Percentiles rank a stretch among this genome's conserved stretches.
Evolutionary conservation across 2,329 filamentous ascomycete genomes (phyloP).

Genomic region (Colletotrichum ledebouriae): DNA sequence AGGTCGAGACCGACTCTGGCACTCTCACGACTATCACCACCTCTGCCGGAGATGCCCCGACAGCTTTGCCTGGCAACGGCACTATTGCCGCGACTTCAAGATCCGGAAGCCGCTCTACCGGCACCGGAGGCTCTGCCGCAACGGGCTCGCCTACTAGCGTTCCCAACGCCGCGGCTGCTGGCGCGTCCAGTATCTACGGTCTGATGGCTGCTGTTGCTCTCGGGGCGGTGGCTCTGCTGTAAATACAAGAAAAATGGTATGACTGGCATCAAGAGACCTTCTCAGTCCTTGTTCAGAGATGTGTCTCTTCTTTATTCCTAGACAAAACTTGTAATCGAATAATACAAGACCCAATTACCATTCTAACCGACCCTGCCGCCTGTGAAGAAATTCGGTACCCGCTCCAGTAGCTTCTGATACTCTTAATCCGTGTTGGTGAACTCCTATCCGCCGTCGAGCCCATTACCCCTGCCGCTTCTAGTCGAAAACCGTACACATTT

Average conservation of each 20-base stretch:
- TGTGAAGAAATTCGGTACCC: conserved; percentile 44
- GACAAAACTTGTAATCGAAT: conserved; percentile 6
- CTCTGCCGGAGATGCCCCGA: background rate
- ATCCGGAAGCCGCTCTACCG: background rate
- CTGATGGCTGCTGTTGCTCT: conserved; percentile 22
- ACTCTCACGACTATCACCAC: conserved; percentile 13
- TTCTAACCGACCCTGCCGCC: background rate
- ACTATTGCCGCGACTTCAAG: background rate
- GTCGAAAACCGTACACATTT: conserved; percentile 30
- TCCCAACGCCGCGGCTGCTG: conserved; percentile 18
- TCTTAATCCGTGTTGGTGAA: conserved; percentile 47
- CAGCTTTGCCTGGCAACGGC: background rate
- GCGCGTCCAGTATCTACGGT: conserved; percentile 9
- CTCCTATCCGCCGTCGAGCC: conserved; percentile 45
- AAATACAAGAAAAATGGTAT: background rate
- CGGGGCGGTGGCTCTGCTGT: conserved; percentile 25
- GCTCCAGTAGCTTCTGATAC: conserved; percentile 46
- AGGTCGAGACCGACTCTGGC: conserved; percentile 2
- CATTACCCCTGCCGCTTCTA: conserved; percentile 14
- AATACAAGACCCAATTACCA: conserved; percentile 3
- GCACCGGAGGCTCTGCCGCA: background rate
- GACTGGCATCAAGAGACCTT: background rate
- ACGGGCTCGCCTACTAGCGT: background rate
- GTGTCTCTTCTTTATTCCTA: background rate
- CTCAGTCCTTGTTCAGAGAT: background rate